These are phyloP conservation scores for Trichoderma polysporum DNA, from an alignment of 2,329 filamentous ascomycete genomes.

Conservation along the genomic window DNA sequence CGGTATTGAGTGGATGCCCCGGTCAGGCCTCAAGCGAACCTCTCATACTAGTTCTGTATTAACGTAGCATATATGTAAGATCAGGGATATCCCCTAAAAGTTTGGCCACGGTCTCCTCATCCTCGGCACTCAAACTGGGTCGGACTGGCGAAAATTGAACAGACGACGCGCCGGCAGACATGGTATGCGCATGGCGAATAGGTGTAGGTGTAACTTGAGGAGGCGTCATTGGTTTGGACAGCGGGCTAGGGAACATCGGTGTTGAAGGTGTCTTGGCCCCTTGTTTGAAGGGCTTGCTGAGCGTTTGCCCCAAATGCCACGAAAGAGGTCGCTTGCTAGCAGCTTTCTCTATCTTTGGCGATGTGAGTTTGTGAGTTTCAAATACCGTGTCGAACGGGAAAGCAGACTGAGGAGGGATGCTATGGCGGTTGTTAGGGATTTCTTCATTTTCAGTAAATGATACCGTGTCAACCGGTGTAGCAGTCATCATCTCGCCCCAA, in stretches of 20 bases:
- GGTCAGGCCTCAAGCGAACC: neutral
- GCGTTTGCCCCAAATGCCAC: neutral
- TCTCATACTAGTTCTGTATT: neutral
- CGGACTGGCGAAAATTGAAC: neutral
- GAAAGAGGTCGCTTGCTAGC: conserved; percentile 1
- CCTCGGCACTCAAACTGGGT: conserved; percentile 23
- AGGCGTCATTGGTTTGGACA: conserved; percentile 4
- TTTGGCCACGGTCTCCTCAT: conserved; percentile 35
- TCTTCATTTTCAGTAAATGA: neutral
- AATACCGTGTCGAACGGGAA: neutral
- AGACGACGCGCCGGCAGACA: neutral
- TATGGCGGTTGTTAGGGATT: neutral
- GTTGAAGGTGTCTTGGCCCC: conserved; percentile 11
- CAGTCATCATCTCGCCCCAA: conserved; percentile 59
- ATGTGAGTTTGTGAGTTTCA: neutral
- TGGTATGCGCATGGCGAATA: neutral
- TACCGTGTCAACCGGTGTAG: conserved; percentile 29
- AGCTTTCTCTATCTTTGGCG: neutral
- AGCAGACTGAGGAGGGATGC: neutral
- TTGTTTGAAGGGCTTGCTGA: conserved; percentile 1
- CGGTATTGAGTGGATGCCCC: neutral
- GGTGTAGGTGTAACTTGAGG: neutral
- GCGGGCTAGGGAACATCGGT: neutral
- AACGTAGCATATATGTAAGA: conserved; percentile 48
- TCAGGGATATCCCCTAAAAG: conserved; percentile 44